Conservation (phyloP, 73 alveolate species). For the Uronychia binucleata region DNA sequence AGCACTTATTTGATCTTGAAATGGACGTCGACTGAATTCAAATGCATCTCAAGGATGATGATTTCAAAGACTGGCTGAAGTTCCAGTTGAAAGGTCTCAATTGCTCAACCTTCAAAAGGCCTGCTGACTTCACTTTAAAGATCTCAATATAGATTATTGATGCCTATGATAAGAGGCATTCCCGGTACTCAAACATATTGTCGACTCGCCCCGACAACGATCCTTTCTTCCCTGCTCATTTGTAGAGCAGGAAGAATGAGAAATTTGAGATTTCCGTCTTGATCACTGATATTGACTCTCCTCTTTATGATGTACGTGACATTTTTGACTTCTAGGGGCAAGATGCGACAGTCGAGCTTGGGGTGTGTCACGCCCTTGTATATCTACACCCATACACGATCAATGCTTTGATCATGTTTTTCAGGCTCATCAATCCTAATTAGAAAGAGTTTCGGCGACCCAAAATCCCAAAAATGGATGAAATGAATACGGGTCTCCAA, state of each 20-base stretch:
- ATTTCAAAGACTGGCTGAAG: neutral
- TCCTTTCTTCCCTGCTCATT: neutral
- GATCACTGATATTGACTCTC: neutral
- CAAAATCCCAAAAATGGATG: neutral
- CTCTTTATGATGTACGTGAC: neutral
- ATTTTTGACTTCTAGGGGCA: neutral
- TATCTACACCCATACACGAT: neutral
- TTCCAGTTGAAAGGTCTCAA: neutral
- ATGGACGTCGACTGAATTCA: neutral
- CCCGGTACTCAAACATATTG: neutral
- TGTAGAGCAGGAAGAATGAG: neutral
- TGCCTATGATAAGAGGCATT: neutral
- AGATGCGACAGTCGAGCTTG: neutral
- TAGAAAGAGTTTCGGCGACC: neutral
- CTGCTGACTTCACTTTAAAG: neutral
- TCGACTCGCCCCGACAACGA: neutral
- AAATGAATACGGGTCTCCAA: neutral
- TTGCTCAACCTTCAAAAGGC: neutral
- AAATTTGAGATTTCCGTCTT: neutral
- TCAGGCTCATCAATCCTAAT: neutral
- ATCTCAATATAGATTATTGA: neutral
- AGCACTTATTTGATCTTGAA: neutral
- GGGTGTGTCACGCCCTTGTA: neutral
- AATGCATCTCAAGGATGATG: neutral
- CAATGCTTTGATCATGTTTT: neutral